Base-by-base conservation (phyloP, 1,284 basidiomycete species). In the Cryptococcus sp. region DNA sequence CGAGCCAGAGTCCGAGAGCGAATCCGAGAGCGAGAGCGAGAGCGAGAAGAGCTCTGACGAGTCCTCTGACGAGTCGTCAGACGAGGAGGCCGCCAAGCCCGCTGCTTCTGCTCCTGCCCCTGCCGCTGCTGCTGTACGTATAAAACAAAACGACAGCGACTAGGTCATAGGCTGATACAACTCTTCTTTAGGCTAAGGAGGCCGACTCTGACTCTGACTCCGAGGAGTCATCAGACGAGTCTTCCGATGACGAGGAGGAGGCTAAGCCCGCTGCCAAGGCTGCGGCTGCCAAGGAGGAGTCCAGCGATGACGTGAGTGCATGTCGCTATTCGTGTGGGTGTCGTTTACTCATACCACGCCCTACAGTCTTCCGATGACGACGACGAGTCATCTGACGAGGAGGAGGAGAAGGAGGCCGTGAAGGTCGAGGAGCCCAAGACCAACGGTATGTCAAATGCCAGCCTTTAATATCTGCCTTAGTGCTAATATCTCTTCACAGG, bases 331-430 rank as follows among this genome's bases (percentile, higher is more conserved):
- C 25, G 39, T 17, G 47, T 25, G 1, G 27, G 7, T 48, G 17
- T 20, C 8, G 30, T 16, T 6, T 23, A 61, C 56, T 55, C 60
- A 22, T 59, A 52, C 40, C 13, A 35, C 30, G 60, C 52, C 46
- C 51, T 49, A 27, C 19, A 40, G 30, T 62, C 60, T 40, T 49
- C 56, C 42, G 45, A 45, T 22, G 58, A 61, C 54, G 60, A 58
- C 40, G 58, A 59, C 40, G 59, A 62, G 57, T 57, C 55, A 43
- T 52, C 54, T 30, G 51, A 50, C 41, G 60, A 59, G 45, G 69
- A 72, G 41, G 75, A 79, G 47, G 81, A 82, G 11, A 83, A 82
- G 58, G 77, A 80, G 45, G 86, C 88, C 60, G 72, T 70, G 54
- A 74, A 80, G 75, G 83, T 83, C 39, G 83, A 87, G 52, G 55